Conservation (phyloP, 306 rosid genomes). For the Abrus pulchellus region DNA sequence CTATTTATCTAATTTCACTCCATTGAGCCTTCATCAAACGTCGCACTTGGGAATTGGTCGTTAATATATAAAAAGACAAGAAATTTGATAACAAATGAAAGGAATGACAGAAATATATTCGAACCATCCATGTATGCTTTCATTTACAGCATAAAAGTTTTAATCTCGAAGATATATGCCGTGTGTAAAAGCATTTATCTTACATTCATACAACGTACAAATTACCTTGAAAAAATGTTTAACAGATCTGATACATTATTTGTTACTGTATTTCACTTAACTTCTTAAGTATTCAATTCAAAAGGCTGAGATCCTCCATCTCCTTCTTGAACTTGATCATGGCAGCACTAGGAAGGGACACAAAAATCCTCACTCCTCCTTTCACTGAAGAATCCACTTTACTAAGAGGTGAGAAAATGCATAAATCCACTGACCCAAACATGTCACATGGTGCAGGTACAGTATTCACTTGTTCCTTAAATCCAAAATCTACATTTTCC, state of each 20-base stretch:
- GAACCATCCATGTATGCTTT: too few species aligned
- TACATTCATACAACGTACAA: too few species aligned
- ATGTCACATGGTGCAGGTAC: constrained; percentile 40
- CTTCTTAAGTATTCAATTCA: neutral
- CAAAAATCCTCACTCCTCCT: constrained; percentile 46
- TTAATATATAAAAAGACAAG: too few species aligned
- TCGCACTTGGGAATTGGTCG: too few species aligned
- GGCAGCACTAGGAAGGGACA: constrained; percentile 45
- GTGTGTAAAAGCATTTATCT: too few species aligned
- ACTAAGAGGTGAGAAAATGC: constrained; percentile 42
- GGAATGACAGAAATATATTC: too few species aligned
- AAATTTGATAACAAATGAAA: too few species aligned
- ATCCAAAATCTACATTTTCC: constrained; percentile 49
- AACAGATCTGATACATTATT: neutral
- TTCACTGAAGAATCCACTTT: constrained; percentile 38
- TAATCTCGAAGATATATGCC: too few species aligned
- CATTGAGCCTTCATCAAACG: too few species aligned
- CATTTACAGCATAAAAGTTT: too few species aligned
- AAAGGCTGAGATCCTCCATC: constrained; percentile 45
- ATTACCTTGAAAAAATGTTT: too few species aligned
- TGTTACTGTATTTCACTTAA: neutral
- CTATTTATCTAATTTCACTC: too few species aligned
- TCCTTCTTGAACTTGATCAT: constrained; percentile 50
- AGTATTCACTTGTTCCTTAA: constrained; percentile 13
- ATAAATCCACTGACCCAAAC: constrained; percentile 40